Percentiles rank a stretch among this genome's conserved stretches.
These are phyloP conservation scores for Penicillium expansum DNA, from an alignment of 2,329 filamentous ascomycete genomes.

Conservation along the genomic window DNA sequence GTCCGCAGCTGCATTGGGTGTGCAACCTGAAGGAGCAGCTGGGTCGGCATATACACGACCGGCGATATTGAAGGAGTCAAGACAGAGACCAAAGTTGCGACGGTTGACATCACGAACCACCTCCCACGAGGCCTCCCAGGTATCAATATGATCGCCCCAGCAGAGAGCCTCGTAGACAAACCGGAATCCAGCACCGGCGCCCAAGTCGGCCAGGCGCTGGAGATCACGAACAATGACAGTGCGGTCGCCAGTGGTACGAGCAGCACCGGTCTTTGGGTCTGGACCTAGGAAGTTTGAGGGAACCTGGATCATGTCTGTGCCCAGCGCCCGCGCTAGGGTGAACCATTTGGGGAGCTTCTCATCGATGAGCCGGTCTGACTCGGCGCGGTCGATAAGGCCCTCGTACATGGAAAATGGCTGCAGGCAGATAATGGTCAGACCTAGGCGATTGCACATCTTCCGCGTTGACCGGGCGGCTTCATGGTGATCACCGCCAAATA, in stretches of 20 bases:
- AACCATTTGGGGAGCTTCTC: slow-evolving; percentile 68
- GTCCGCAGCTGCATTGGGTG: slow-evolving; percentile 51
- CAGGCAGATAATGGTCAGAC: slow-evolving; percentile 51
- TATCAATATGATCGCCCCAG: slow-evolving; percentile 67
- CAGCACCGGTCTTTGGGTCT: slow-evolving; percentile 37
- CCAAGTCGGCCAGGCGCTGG: slow-evolving; percentile 64
- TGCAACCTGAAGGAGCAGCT: slow-evolving; percentile 51
- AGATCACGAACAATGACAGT: slow-evolving; percentile 23
- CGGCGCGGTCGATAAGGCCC: slow-evolving; percentile 62
- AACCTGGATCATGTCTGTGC: slow-evolving; percentile 71
- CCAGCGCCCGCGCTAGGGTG: slow-evolving; percentile 59
- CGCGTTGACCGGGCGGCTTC: slow-evolving; percentile 45
- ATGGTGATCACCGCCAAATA: slow-evolving; percentile 24
- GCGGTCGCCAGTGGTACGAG: slow-evolving; percentile 37
- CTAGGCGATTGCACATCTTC: slow-evolving; percentile 42
- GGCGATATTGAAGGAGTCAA: slow-evolving; percentile 77
- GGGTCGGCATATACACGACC: slow-evolving; percentile 72
- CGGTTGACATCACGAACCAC: slow-evolving; percentile 63
- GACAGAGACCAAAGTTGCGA: slow-evolving; percentile 73
- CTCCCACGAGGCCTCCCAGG: slow-evolving; percentile 71
- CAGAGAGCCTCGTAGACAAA: slow-evolving; percentile 70
- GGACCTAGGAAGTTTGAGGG: slow-evolving; percentile 64
- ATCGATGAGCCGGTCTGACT: slow-evolving; percentile 57
- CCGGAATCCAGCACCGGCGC: slow-evolving; percentile 40
- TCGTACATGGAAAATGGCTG: slow-evolving; percentile 80